Evolutionary conservation across 106 monocot genomes (phyloP).

Genomic region (Dioscorea zingiberensis): DNA sequence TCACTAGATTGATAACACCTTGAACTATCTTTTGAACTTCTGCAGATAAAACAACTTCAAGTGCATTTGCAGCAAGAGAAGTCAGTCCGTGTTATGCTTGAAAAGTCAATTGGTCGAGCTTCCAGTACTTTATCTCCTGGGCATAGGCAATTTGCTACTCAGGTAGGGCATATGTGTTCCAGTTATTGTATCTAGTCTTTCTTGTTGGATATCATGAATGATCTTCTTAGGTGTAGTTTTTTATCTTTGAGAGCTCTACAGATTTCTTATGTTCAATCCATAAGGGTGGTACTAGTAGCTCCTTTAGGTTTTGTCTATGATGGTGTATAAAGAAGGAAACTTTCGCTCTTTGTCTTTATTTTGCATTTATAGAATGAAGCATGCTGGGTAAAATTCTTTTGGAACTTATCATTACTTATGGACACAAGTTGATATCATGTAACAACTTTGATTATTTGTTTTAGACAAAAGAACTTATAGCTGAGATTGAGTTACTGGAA

Average conservation of each 20-base stretch:
- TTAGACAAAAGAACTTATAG: slow-evolving; percentile 68
- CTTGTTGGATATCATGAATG: not conserved
- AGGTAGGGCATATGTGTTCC: slow-evolving; percentile 18
- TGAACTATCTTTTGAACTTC: not conserved
- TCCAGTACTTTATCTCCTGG: slow-evolving; percentile 81
- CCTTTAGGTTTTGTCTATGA: no score
- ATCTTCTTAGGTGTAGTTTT: not conserved
- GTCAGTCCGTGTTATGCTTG: slow-evolving; percentile 52
- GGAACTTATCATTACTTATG: no score
- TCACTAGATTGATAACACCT: not conserved
- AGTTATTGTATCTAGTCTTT: not conserved
- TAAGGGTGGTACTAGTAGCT: no score
- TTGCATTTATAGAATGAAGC: no score
- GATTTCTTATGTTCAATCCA: no score
- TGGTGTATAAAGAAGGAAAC: no score
- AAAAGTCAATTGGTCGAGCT: slow-evolving; percentile 68
- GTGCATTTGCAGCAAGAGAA: slow-evolving; percentile 69
- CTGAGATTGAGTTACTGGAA: slow-evolving; percentile 70
- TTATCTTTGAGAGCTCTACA: no score
- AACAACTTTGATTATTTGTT: not conserved
- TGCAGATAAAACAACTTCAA: slow-evolving; percentile 72
- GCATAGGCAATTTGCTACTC: slow-evolving; percentile 57
- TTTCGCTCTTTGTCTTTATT: no score
- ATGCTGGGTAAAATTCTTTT: no score
- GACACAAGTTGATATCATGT: no score